Evolutionary conservation across 129 eudicot genomes (phyloP).

Genomic region (Centrapalus pauciflorus): DNA sequence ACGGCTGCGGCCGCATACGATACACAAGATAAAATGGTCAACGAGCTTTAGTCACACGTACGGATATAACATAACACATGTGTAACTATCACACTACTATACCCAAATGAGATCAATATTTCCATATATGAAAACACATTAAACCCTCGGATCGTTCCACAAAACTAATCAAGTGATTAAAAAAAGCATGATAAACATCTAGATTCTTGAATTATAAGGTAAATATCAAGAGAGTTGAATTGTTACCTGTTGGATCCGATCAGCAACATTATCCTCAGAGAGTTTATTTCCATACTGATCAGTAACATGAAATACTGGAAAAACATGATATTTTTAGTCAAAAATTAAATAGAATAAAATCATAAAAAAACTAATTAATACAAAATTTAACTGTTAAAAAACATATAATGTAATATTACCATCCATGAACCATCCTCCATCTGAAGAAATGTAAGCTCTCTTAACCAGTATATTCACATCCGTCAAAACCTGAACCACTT

Average conservation of each 20-base stretch:
- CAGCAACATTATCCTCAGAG: conserved; percentile 52
- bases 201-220: background rate
- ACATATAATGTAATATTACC: no score
- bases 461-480: conserved; percentile 73
- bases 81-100: background rate
- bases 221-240: background rate
- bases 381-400: background rate
- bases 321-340: background rate
- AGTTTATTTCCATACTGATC: conserved; percentile 78
- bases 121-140: background rate
- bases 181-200: background rate
- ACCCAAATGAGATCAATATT: background rate
- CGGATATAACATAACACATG: background rate
- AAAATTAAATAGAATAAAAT: background rate
- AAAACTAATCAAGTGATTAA: background rate
- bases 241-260: conserved; percentile 82
- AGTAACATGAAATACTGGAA: conserved; percentile 78
- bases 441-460: conserved; percentile 82
- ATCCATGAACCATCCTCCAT: conserved; percentile 95
- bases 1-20: background rate
- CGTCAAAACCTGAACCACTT: conserved; percentile 79
- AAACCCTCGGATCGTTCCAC: background rate
- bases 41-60: background rate
- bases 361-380: background rate
- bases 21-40: background rate